Base-by-base conservation (phyloP, 306 rosid genomes). In the Castanopsis chinensis region DNA sequence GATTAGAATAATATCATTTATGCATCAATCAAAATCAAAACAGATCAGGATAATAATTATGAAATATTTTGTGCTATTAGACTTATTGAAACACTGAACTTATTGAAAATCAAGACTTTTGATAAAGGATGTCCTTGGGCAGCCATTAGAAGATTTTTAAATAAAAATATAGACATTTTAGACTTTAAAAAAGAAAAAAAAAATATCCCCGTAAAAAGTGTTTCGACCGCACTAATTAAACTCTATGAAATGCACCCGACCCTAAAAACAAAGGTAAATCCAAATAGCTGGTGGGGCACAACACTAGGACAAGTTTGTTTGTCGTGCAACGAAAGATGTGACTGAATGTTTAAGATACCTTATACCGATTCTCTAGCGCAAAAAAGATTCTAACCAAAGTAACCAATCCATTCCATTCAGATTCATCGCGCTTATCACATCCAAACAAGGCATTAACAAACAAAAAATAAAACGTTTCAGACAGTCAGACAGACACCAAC, bases 271-370 rank as follows among this genome's bases (percentile, higher is more conserved):
- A 53, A 51, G 79, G 33, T 17, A 73, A 35, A 64, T 57, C 79
- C 81, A 25, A 75, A 63, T 75, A 78, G 53, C 63, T 41, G 20
- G 37, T 25, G 57, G 71, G 54, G 33, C 76, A 76, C 21, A 69
- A 68, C 75, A 58, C 5, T 73, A 9, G 19, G 49, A 53, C 27
- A 55, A 64, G 76, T 25, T n/a, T 81, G 14, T 72, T 72, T 72
- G 65, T 72, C 70, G 76, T 33, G 15, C 45, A 69, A 60, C 69
- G 60, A 25, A 73, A 59, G 78, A 35, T 69, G 49, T 10, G 37
- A 60, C 64, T 49, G 43, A 61, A 33, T 23, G 63, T 55, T 21
- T 8, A 71, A 18, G 53, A 73, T 49, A 57, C 45, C 57, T 56
- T 35, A 18, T 17, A 55, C n/a, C 60, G 49, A 80, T 67, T 69